Evolutionary conservation across 148 eudicot species (phyloP), one percentile per base, ranked within the genome.

Genomic region (Pharnaceum exiguum): DNA sequence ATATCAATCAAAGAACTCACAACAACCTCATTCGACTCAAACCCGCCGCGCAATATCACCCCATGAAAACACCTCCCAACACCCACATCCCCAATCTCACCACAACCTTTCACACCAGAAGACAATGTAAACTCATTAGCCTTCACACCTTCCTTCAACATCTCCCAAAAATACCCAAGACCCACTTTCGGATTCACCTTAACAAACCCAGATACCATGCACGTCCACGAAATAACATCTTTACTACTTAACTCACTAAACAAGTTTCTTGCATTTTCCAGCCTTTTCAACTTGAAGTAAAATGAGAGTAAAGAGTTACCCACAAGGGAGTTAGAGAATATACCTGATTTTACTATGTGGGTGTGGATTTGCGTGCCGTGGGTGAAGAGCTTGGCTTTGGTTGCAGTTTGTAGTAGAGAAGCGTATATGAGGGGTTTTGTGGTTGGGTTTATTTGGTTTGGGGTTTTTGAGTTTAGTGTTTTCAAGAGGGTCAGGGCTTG

Each of bases 151-250:
- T 7, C 46, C 26, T 33, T 67, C 71, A 84, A n/a, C 95, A 86
- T 90, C 21, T 77, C 81, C 59, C 59, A 18, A 59, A 75, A 90
- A 59, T 70, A 61, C 10, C 46, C 55, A 25, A 90, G 59, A 15
- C 91, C 46, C 37, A 61, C 50, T 11, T 25, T 9, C 3, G 90
- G 80, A 39, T 65, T 71, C 0, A 66, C 74, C 32, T 83, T 78
- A 43, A 80, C 70, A 71, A 65, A 86, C 19, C 81, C 89, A 13
- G 91, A 78, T 9, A 86, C 69, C 83, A 90, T 82, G 15, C 90
- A 90, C 35, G 88, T 79, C 95, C 97, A 90, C 5, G 97, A 79
- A 33, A 90, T 75, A 30, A 78, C 95, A 69, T 90, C 95, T 59
- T 74, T 90, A n/a, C 47, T 38, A 54, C 16, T 40, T 66, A 90